Percentiles rank a stretch among this genome's conserved stretches.
phyloP scores from a whole-genome alignment of 257 asterid species.

The Sherardia arvensis region DNA sequence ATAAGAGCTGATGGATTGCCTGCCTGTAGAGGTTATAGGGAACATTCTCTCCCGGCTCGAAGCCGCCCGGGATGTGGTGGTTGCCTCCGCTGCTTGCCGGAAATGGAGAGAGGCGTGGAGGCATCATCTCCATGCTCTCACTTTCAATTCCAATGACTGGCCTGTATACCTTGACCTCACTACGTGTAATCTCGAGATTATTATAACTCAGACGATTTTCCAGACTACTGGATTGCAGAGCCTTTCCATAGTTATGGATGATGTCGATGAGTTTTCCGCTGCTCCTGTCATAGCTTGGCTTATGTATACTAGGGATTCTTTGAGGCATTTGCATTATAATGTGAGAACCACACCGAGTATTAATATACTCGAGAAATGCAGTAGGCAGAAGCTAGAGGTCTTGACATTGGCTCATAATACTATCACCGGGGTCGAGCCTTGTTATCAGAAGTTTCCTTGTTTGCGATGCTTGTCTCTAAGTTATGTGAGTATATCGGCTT shows the following conservation, averaged over 20 bases:
- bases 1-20: conserved; percentile 46
- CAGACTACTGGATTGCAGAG: conserved; percentile 62
- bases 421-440: conserved; percentile 71
- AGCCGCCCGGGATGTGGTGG: conserved; percentile 76
- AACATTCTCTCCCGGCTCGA: conserved; percentile 69
- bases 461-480: conserved; percentile 59
- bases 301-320: conserved; percentile 69
- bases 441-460: conserved; percentile 72
- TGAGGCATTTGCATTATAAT: conserved; percentile 67
- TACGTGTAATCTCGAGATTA: conserved; percentile 56
- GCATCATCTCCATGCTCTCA: conserved; percentile 66
- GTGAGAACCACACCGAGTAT: conserved; percentile 72
- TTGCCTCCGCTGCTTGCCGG: conserved; percentile 81
- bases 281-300: conserved; percentile 88
- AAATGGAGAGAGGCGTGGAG: conserved; percentile 83
- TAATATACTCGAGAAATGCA: conserved; percentile 79
- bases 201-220: conserved; percentile 69
- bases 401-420: conserved; percentile 71
- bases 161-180: conserved; percentile 60
- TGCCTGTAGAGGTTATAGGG: conserved; percentile 91
- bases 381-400: conserved; percentile 77
- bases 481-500: conserved; percentile 66
- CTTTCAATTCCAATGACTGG: conserved; percentile 75
- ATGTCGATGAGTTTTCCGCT: conserved; percentile 77
- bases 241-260: conserved; percentile 71